These are phyloP conservation scores for Aspergillus hiratsukae DNA, from an alignment of 2,329 filamentous ascomycete species.

Conservation along the genomic window DNA sequence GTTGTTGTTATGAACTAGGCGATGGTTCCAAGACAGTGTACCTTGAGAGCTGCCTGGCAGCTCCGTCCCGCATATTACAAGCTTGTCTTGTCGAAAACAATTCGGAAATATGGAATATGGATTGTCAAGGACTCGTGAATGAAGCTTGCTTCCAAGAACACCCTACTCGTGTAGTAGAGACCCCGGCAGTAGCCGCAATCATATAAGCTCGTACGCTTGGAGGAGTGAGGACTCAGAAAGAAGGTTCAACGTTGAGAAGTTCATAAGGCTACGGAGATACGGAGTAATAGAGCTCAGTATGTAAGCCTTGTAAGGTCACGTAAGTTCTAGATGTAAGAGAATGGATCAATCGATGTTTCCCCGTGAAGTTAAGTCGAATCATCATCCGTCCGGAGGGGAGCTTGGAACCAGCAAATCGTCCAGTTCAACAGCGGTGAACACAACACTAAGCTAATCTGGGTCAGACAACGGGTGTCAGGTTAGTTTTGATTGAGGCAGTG, in stretches of 20 bases:
- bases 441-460: conserved; percentile 12
- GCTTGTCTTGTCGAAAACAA: no score
- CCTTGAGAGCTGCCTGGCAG: not conserved
- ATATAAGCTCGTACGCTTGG: not conserved
- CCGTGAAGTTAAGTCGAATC: not conserved
- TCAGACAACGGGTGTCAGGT: conserved; percentile 5
- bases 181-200: not conserved
- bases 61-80: not conserved
- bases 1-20: not conserved
- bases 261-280: not conserved
- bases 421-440: conserved; percentile 16
- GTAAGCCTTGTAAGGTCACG: not conserved
- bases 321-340: not conserved
- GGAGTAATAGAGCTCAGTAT: not conserved
- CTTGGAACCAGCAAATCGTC: conserved; percentile 4
- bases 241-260: not conserved
- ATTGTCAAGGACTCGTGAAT: not conserved
- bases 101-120: no score
- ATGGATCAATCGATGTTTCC: not conserved
- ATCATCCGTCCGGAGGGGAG: not conserved
- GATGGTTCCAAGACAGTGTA: not conserved
- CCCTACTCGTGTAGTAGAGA: not conserved
- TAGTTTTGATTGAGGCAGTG: conserved; percentile 20
- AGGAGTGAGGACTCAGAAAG: not conserved
- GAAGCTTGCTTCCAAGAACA: not conserved